phyloP scores from a whole-genome alignment of 306 rosid species.

The Datisca glomerata region DNA sequence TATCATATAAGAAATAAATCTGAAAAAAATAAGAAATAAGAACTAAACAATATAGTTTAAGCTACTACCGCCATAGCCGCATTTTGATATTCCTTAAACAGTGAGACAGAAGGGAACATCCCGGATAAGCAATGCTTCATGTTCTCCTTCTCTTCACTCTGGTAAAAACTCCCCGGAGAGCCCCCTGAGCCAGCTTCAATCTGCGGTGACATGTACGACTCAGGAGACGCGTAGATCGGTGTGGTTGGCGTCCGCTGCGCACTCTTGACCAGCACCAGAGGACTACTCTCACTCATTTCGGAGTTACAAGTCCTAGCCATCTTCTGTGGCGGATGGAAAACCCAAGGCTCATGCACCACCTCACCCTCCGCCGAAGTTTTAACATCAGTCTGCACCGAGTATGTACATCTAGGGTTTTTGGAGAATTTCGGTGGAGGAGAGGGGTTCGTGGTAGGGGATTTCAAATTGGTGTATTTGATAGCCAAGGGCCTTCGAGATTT shows the following conservation, averaged over 20 bases:
- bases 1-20: too few relatives aligned
- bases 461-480: slow-evolving; percentile 22
- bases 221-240: slow-evolving; percentile 35
- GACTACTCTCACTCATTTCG: slow-evolving; percentile 28
- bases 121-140: slow-evolving; percentile 53
- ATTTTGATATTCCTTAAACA: slow-evolving; percentile 84
- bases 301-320: slow-evolving; percentile 26
- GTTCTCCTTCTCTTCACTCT: slow-evolving; percentile 27
- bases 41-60: not conserved
- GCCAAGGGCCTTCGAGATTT: slow-evolving; percentile 34
- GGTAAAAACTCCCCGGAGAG: slow-evolving; percentile 23
- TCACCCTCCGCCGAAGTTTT: slow-evolving; percentile 31
- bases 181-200: slow-evolving; percentile 27
- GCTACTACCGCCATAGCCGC: slow-evolving; percentile 82
- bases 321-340: slow-evolving; percentile 61
- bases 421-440: slow-evolving; percentile 32
- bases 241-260: slow-evolving; percentile 34
- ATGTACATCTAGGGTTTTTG: slow-evolving; percentile 15
- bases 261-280: slow-evolving; percentile 40
- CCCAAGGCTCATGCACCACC: slow-evolving; percentile 57
- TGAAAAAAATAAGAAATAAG: not conserved
- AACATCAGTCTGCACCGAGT: slow-evolving; percentile 7
- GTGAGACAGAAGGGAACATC: slow-evolving; percentile 69
- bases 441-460: slow-evolving; percentile 28
- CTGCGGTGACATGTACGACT: slow-evolving; percentile 43